Percentiles rank a stretch among this genome's conserved stretches.
phyloP scores from a whole-genome alignment of 2,329 filamentous ascomycete species.

The Esteya vermicola region DNA sequence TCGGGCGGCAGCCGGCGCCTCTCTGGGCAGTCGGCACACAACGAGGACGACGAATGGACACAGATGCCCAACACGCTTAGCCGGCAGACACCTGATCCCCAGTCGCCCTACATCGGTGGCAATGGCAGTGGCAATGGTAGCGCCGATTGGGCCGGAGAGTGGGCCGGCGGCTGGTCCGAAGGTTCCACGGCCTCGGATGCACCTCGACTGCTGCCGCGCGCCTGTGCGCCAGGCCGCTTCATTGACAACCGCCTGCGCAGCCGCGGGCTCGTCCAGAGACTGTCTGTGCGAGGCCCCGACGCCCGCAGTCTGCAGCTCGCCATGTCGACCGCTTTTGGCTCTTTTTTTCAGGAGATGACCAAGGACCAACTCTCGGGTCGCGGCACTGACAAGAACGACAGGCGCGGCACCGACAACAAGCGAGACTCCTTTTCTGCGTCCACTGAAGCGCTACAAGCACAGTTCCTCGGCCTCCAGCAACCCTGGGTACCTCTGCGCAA shows the following conservation, averaged over 20 bases:
- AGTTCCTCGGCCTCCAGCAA: constrained; percentile 48
- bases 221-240: constrained; percentile 46
- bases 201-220: constrained; percentile 54
- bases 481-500: constrained; percentile 66
- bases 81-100: constrained; percentile 27
- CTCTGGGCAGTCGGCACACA: not conserved
- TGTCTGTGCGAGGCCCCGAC: constrained; percentile 47
- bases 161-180: not conserved
- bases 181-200: constrained; percentile 16
- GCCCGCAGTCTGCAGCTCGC: constrained; percentile 54
- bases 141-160: constrained; percentile 23
- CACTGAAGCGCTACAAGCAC: constrained; percentile 16
- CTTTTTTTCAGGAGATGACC: constrained; percentile 32
- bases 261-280: constrained; percentile 52
- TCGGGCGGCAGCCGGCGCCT: constrained; percentile 16
- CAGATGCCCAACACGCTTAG: constrained; percentile 35
- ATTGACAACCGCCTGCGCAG: constrained; percentile 62
- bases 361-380: constrained; percentile 13
- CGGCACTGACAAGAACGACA: not conserved
- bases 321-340: constrained; percentile 47
- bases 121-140: no score
- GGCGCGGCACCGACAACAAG: no score
- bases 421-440: constrained; percentile 10
- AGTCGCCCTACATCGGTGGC: constrained; percentile 31
- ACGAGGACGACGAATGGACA: constrained; percentile 34